Evolutionary conservation across 495 filamentous ascomycete species (phyloP).

Genomic region (Penicillium subrubescens): DNA sequence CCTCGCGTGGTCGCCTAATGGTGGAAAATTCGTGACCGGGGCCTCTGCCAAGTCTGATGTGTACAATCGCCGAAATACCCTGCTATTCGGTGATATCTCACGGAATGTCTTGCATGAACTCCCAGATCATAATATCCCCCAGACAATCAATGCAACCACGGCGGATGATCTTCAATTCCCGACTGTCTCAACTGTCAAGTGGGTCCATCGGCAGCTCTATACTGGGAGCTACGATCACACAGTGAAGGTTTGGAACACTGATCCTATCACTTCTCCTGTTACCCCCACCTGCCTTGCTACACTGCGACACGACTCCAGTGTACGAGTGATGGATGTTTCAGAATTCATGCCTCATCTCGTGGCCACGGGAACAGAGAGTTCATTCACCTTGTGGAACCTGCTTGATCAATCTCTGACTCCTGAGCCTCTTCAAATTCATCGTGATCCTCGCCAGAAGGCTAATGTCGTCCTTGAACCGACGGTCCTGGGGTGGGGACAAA

Average conservation of each 20-base stretch:
- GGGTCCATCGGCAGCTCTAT: slow-evolving; percentile 65
- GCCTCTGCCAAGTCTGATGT: slow-evolving; percentile 73
- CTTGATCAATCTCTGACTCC: slow-evolving; percentile 5
- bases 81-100: slow-evolving; percentile 68
- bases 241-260: slow-evolving; percentile 73
- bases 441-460: slow-evolving; percentile 37
- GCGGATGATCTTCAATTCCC: slow-evolving; percentile 70
- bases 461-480: slow-evolving; percentile 63
- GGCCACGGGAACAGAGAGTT: slow-evolving; percentile 50
- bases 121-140: slow-evolving; percentile 66
- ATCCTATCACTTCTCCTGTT: slow-evolving; percentile 4
- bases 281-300: slow-evolving; percentile 45
- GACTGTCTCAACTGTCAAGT: slow-evolving; percentile 76
- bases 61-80: slow-evolving; percentile 80
- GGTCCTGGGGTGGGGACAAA: slow-evolving; percentile 71
- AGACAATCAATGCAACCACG: slow-evolving; percentile 53
- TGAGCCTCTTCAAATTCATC: slow-evolving; percentile 11
- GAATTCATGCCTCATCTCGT: slow-evolving; percentile 39
- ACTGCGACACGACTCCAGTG: slow-evolving; percentile 64
- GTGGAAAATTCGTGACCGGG: slow-evolving; percentile 56
- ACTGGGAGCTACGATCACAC: slow-evolving; percentile 81
- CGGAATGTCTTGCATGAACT: slow-evolving; percentile 61
- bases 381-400: slow-evolving; percentile 33
- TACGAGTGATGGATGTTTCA: slow-evolving; percentile 71
- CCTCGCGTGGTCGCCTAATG: slow-evolving; percentile 53